Percentiles rank a stretch among this genome's conserved stretches.
Conservation (phyloP, 805 yeast genomes). For the Schizosaccharomyces octosporus region DNA sequence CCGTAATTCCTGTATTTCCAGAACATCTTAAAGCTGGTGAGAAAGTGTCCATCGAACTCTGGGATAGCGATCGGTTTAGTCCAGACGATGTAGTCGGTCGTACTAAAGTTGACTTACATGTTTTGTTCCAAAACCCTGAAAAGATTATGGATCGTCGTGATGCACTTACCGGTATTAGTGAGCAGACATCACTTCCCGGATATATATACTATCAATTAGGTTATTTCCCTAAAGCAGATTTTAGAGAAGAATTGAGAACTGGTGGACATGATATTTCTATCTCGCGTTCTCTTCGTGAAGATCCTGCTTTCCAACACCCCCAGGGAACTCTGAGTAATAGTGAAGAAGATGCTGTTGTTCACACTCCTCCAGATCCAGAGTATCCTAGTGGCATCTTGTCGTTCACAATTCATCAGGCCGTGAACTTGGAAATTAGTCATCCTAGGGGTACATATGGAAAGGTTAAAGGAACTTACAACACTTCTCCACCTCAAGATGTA, state of each 20-base stretch:
- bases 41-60: neutral
- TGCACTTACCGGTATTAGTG: neutral
- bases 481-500: neutral
- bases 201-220: neutral
- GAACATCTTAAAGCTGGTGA: conserved; percentile 3
- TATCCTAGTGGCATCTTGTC: conserved; percentile 1
- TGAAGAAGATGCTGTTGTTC: conserved; percentile 1
- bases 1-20: neutral
- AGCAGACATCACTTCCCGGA: neutral
- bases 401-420: neutral
- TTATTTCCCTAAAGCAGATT: neutral
- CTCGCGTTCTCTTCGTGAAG: neutral
- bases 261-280: neutral
- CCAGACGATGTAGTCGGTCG: conserved; percentile 2
- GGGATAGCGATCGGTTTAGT: conserved; percentile 3
- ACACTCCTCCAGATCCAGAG: neutral
- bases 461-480: neutral
- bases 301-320: neutral
- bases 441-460: conserved; percentile 1
- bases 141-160: neutral
- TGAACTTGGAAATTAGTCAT: neutral
- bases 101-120: neutral
- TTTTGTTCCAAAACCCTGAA: neutral
- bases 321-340: neutral
- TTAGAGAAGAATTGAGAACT: neutral